These are phyloP conservation scores for Acmispon strigosus DNA, from an alignment of 306 rosid genomes.

Conservation along the genomic window DNA sequence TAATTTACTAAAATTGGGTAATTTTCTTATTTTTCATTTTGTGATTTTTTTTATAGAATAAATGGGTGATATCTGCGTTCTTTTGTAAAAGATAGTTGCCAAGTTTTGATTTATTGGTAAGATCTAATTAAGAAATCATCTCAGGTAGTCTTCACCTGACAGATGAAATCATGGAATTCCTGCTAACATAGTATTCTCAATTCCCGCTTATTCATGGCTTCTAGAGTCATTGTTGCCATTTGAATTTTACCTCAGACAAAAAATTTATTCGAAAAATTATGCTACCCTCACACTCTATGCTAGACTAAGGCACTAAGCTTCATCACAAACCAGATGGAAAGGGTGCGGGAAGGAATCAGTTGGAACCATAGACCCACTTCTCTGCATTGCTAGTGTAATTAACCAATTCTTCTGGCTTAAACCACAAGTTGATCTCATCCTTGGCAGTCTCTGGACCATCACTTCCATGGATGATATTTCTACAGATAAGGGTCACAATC, in stretches of 20 bases:
- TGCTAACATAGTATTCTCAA: neutral
- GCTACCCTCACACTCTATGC: neutral
- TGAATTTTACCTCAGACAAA: neutral
- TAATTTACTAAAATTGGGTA: too few species aligned
- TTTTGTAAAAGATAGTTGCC: too few species aligned
- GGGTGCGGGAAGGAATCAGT: conserved; percentile 31
- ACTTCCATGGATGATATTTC: conserved; percentile 93
- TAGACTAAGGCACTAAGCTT: neutral
- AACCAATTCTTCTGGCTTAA: conserved; percentile 72
- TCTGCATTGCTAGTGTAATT: conserved; percentile 69
- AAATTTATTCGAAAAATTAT: conserved; percentile 16
- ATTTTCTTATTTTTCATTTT: too few species aligned
- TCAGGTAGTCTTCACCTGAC: too few species aligned
- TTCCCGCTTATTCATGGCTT: conserved; percentile 15
- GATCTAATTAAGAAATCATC: too few species aligned
- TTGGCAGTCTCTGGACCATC: conserved; percentile 90
- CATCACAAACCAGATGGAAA: neutral
- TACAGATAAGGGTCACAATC: conserved; percentile 7
- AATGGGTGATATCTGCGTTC: too few species aligned
- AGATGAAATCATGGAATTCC: too few species aligned
- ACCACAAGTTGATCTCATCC: conserved; percentile 80
- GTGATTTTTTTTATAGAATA: too few species aligned
- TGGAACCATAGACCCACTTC: conserved; percentile 72
- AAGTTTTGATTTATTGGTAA: too few species aligned
- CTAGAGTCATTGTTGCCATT: neutral